These are phyloP conservation scores for Saccharomycopsis amapae DNA, from an alignment of 805 yeast species.

Conservation along the genomic window DNA sequence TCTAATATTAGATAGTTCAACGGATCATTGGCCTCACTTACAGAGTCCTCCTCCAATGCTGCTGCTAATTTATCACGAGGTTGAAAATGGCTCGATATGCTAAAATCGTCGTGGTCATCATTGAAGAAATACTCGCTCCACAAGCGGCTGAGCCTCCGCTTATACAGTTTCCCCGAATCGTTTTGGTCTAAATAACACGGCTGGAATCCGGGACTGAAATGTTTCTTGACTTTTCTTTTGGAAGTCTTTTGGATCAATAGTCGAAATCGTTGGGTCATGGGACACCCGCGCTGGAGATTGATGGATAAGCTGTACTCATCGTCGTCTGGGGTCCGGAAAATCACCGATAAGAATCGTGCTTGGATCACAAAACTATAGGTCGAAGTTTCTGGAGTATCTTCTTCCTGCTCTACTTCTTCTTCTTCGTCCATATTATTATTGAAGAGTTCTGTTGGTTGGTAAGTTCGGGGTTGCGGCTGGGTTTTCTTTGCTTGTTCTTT, in stretches of 20 bases:
- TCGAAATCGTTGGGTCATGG: slow-evolving; percentile 8
- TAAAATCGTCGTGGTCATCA: not conserved
- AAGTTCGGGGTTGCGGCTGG: not conserved
- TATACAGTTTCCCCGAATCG: slow-evolving; percentile 5
- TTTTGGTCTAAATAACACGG: slow-evolving; percentile 9
- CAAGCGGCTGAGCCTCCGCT: slow-evolving; percentile 2
- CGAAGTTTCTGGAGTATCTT: not conserved
- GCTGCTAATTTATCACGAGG: no score
- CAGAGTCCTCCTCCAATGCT: no score
- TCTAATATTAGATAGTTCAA: slow-evolving; percentile 14
- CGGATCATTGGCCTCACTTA: slow-evolving; percentile 4
- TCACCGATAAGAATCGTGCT: slow-evolving; percentile 12
- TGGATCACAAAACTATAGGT: slow-evolving; percentile 15
- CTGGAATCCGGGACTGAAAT: slow-evolving; percentile 17
- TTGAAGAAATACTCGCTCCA: slow-evolving; percentile 1
- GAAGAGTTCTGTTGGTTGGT: not conserved
- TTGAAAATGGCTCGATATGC: not conserved
- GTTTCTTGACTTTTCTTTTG: slow-evolving; percentile 14
- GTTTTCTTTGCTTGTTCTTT: not conserved
- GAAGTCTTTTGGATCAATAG: slow-evolving; percentile 16
- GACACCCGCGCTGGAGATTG: slow-evolving; percentile 9
- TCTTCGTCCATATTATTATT: not conserved
- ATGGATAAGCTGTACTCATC: slow-evolving; percentile 8
- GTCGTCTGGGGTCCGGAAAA: slow-evolving; percentile 14
- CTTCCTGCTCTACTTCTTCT: not conserved